Conservation (phyloP, 495 filamentous ascomycete species). For the Bathelium albidoporum region DNA sequence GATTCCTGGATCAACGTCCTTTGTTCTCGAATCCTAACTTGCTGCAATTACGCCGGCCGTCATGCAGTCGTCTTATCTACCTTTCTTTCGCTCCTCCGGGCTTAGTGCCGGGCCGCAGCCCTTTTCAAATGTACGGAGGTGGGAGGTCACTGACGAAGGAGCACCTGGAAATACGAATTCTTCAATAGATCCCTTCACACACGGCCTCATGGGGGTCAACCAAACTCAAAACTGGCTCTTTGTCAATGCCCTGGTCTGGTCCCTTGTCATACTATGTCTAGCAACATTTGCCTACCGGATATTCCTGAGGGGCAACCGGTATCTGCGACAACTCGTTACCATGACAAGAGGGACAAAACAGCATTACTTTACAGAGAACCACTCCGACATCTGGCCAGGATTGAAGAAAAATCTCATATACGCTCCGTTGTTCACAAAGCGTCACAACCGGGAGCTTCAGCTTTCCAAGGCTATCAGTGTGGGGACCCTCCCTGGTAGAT, state of each 20-base stretch:
- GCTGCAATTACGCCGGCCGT: neutral
- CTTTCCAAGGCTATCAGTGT: constrained; percentile 78
- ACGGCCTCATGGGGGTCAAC: constrained; percentile 31
- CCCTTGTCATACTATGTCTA: constrained; percentile 41
- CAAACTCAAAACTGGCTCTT: constrained; percentile 30
- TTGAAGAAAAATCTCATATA: constrained; percentile 76
- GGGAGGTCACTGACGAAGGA: neutral
- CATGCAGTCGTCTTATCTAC: neutral
- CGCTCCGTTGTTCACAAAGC: constrained; percentile 67
- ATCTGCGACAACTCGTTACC: constrained; percentile 62
- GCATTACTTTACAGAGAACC: constrained; percentile 53
- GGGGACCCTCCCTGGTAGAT: constrained; percentile 77
- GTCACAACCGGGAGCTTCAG: constrained; percentile 82
- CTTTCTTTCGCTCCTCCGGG: neutral
- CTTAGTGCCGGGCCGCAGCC: neutral
- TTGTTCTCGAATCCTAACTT: neutral
- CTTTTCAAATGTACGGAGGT: neutral
- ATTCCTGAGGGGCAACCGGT: constrained; percentile 51
- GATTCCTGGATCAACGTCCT: neutral
- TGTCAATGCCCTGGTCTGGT: constrained; percentile 26
- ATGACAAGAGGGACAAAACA: constrained; percentile 43
- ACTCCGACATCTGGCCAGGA: constrained; percentile 51
- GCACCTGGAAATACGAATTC: neutral
- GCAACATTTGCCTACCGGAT: constrained; percentile 46
- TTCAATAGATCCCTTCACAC: constrained; percentile 12